Percentiles rank a stretch among this genome's conserved stretches.
phyloP scores from a whole-genome alignment of 805 yeast genomes.

The Candida verbasci region DNA sequence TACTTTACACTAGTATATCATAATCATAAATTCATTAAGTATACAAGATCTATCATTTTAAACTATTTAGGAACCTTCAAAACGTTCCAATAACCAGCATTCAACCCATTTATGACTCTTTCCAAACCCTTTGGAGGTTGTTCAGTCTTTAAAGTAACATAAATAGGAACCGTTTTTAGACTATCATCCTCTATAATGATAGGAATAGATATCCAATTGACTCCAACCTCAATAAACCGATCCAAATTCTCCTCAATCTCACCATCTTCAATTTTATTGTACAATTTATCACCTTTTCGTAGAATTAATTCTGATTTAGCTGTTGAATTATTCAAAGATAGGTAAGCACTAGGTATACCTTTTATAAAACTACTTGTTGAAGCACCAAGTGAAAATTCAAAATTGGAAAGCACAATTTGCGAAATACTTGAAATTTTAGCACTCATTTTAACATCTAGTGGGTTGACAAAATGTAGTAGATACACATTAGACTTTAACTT shows the following conservation, averaged over 20 bases:
- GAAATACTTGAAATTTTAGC: slow-evolving; percentile 4
- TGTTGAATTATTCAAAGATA: slow-evolving; percentile 24
- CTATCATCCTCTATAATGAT: slow-evolving; percentile 13
- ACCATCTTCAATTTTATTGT: slow-evolving; percentile 11
- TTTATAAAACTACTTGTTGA: slow-evolving; percentile 21
- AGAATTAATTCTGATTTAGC: slow-evolving; percentile 26
- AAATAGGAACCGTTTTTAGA: slow-evolving; percentile 22
- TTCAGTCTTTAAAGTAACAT: slow-evolving; percentile 21
- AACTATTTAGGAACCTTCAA: slow-evolving; percentile 1
- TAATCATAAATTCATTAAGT: too few species aligned
- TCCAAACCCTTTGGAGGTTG: slow-evolving; percentile 1
- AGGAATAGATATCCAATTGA: slow-evolving; percentile 35
- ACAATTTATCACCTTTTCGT: slow-evolving; percentile 9
- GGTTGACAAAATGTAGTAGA: slow-evolving; percentile 29
- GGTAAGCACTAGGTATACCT: slow-evolving; percentile 29
- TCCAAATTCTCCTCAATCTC: slow-evolving; percentile 12
- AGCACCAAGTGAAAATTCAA: slow-evolving; percentile 17
- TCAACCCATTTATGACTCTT: slow-evolving; percentile 1
- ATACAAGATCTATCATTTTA: too few species aligned
- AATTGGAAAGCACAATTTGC: slow-evolving; percentile 19
- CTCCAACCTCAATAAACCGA: slow-evolving; percentile 18
- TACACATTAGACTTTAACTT: slow-evolving; percentile 13
- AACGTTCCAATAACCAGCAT: slow-evolving; percentile 14
- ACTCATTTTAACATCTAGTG: slow-evolving; percentile 17
- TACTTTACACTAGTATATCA: too few species aligned